A percentile compares a stretch with the other conserved stretches of the same genome.
Evolutionary conservation across 106 monocot genomes (phyloP).

Genomic region (Dendrobium huoshanense): DNA sequence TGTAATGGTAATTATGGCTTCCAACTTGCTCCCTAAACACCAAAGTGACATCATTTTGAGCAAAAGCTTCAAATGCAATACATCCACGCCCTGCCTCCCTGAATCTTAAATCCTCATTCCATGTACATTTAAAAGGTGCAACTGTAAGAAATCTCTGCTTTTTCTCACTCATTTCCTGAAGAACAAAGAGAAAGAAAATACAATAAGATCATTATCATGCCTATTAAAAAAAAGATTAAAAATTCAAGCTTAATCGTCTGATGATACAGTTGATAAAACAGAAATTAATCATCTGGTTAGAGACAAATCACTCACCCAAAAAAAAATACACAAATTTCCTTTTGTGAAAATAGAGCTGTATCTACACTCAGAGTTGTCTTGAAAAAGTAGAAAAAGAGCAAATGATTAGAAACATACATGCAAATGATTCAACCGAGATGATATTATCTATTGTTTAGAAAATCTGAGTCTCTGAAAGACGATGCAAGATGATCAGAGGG

Average conservation of each 20-base stretch:
- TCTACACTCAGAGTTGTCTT: background rate
- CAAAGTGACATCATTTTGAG: constrained; percentile 92
- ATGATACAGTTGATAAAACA: background rate
- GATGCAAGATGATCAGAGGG: background rate
- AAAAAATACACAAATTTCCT: too few relatives aligned
- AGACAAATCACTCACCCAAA: too few relatives aligned
- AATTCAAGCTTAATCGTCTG: background rate
- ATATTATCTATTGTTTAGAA: background rate
- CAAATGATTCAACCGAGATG: background rate
- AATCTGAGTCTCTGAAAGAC: background rate
- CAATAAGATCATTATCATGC: background rate
- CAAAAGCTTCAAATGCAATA: constrained; percentile 85
- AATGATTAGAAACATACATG: background rate
- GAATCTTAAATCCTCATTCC: constrained; percentile 82
- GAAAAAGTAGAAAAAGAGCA: background rate
- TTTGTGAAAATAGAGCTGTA: background rate
- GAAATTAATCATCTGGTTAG: background rate
- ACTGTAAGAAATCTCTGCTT: constrained; percentile 73
- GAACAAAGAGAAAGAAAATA: constrained; percentile 5
- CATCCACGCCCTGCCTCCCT: constrained; percentile 93
- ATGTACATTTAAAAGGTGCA: constrained; percentile 83
- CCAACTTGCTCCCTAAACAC: constrained; percentile 90
- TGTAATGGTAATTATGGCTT: constrained; percentile 86
- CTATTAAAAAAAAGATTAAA: background rate
- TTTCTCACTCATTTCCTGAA: constrained; percentile 23